Base-by-base conservation (phyloP, 139 green algal species). In the Closterium sp. region DNA sequence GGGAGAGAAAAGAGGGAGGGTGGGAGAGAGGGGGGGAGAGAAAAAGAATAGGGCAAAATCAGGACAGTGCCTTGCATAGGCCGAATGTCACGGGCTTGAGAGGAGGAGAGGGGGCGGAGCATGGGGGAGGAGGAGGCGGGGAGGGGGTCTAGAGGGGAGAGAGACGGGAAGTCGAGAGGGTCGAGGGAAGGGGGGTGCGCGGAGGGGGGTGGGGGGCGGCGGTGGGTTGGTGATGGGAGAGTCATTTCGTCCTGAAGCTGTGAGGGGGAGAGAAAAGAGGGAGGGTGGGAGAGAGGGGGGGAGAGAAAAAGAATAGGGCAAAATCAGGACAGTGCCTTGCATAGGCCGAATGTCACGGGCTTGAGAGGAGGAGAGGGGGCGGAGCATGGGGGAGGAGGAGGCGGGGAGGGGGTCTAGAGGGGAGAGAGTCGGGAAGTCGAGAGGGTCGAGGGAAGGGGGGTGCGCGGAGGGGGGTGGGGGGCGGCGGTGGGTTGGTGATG, bases 391-490 rank as follows among this genome's bases (percentile, higher is more conserved):
- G 19, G 34, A 93, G 91, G 32, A 30, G 28, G 27, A 86, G 19
- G 27, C 50, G 27, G 70, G 24, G 28, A 30, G 28, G 86, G 70
- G 62, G 89, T 92, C 91, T 4, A 29, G 29, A 7, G 31, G n/a
- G 50, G 91, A 24, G 22, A 94, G 91, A 19, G 91, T 31, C 22
- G 91, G 91, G 89, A 94, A 94, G 89, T 94, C 91, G 29, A 24
- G 32, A 4, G 32, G 9, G 38, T 45, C 19, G 70, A 92, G 89
- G 70, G 89, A 13, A 30, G 86, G 86, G 19, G 86, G 86, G 86
- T 31, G 84, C 84, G 30, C 28, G 86, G 30, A 89, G 86, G 30
- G 28, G 31, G 30, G 86, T 24, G 86, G 86, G 24, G 86, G 86
- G 86, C 27, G 79, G 79, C 24, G 79, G 79, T 31, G 79, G 79